Conservation (phyloP, 768 basidiomycete genomes). For the Psilocybe sp. region DNA sequence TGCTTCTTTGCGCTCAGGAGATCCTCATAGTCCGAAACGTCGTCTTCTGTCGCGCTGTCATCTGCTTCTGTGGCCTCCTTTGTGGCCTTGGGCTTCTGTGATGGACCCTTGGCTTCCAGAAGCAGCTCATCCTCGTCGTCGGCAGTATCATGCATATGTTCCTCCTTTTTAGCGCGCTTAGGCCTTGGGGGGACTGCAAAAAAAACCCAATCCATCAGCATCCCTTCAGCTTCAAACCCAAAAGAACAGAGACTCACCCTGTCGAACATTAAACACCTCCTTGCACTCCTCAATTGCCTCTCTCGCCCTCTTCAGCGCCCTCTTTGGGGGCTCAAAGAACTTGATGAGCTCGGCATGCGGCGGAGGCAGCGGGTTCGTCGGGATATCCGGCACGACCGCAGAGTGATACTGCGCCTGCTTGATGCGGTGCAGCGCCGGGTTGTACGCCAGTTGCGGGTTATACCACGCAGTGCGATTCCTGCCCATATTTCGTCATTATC, state of each 20-base stretch:
- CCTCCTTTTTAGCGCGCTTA: slow-evolving; percentile 55
- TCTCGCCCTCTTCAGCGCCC: slow-evolving; percentile 59
- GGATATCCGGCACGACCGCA: slow-evolving; percentile 75
- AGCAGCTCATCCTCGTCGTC: slow-evolving; percentile 61
- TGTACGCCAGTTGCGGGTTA: slow-evolving; percentile 72
- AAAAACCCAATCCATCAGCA: not conserved
- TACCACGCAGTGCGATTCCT: slow-evolving; percentile 76
- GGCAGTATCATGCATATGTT: slow-evolving; percentile 58
- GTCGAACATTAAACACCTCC: slow-evolving; percentile 69
- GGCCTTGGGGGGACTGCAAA: slow-evolving; percentile 61
- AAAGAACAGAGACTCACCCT: slow-evolving; percentile 43
- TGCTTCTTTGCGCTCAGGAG: slow-evolving; percentile 20
- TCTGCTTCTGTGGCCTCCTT: slow-evolving; percentile 28
- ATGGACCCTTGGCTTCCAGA: slow-evolving; percentile 40
- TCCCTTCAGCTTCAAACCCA: not conserved
- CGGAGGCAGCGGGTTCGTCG: slow-evolving; percentile 72
- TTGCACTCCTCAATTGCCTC: slow-evolving; percentile 60
- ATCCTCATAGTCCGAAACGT: slow-evolving; percentile 29
- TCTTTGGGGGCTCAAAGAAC: slow-evolving; percentile 78
- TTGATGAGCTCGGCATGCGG: slow-evolving; percentile 83
- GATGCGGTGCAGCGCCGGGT: slow-evolving; percentile 85
- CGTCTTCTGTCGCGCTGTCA: slow-evolving; percentile 57
- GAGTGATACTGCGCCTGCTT: slow-evolving; percentile 93
- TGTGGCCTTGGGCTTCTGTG: slow-evolving; percentile 12
- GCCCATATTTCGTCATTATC: not conserved